Base-by-base conservation (phyloP, 1,284 basidiomycete genomes). In the Moesziomyces sp. region DNA sequence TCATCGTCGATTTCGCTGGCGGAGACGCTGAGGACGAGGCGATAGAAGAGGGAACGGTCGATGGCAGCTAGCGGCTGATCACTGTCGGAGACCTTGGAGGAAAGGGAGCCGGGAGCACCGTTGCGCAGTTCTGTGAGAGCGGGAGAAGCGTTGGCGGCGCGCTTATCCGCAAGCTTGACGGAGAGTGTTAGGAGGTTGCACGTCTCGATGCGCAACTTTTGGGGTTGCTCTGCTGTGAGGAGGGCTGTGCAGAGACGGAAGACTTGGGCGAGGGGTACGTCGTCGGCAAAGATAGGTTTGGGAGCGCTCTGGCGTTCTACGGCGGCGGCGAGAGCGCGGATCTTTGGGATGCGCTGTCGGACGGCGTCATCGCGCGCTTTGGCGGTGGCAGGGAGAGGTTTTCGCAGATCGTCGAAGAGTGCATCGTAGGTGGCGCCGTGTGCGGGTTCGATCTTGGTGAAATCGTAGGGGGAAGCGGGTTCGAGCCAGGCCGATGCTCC, bases 41-140 rank as follows among this genome's bases (percentile, higher is more conserved):
- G 69, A 33, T 74, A 82, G 38, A 83, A 74, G 26, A 80, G 60
- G 5, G 80, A 68, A 11, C 81, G 73, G 44, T 83, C 81, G 44
- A 78, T 79, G 42, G 68, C 60, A 18, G 77, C 76, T 3, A 79
- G 65, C 3, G 77, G 71, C 49, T 77, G 77, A 40, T 77, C 77
- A 43, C 72, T 73, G 49, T 79, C 77, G 14, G 61, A 57, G 10
- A 70, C 63, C 23, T 77, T 77, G 46, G 75, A 77, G 5, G 77
- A 79, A 40, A 78, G 70, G 0, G 77, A 79, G 30, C 77, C 77
- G 4, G 77, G 77, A 24, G 77, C 77, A 9, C 76, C 77, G 47
- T 75, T 79, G 45, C 77, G 58, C 19, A 73, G 70, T 51, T 79
- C 77, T 11, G 65, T 67, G 28, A 77, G 50, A 10, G 77, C 76